Base-by-base conservation (phyloP, 345 rosid species). In the Acer saccharum region DNA sequence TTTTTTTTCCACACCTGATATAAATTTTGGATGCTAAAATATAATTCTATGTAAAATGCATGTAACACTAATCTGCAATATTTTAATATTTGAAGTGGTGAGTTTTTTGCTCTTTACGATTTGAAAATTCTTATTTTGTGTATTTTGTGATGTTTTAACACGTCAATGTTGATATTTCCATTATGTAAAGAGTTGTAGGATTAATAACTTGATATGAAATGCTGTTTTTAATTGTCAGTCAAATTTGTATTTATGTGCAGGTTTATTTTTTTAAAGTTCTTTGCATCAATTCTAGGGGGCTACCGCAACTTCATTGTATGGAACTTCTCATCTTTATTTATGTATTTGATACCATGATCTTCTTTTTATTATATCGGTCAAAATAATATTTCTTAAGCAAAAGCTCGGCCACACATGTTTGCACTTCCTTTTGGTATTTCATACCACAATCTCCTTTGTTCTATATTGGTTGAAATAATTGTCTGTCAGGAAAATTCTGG, bases 281-380 rank as follows among this genome's bases (percentile, higher is more conserved):
- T 96, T 84, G 98, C 98, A 69, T 94, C 98, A 77, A 84, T 96
- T 72, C 87, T 96, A 85, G 89, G 94, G 79, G 99, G 99, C 89
- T 96, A 96, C 83, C 99, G 97, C 88, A 96, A 96, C 86, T 96
- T 96, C 85, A 84, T 96, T 67, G 99, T 96, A 93, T 62, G 98
- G 64, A 60, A 0, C 25, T 60, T 60, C 64, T 3, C 27, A 21
- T 58, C 32, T 58, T 39, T 68, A 18, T 27, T 74, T 74, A 25
- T 7, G 23, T 43, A 21, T 62, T 73, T 14, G 1, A 6, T 72
- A 7, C 20, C 0, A n/a, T 7, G 60, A 39, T 74, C 60, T 44
- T 44, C 25, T 63, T 21, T n/a, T 10, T 46, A 63, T 44, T 63
- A 63, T 18, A 21, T 23, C 46, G 17, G 25, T 46, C 20, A 23